These are phyloP conservation scores for Blastobotrys attinorum DNA, from an alignment of 805 yeast species.

Conservation along the genomic window DNA sequence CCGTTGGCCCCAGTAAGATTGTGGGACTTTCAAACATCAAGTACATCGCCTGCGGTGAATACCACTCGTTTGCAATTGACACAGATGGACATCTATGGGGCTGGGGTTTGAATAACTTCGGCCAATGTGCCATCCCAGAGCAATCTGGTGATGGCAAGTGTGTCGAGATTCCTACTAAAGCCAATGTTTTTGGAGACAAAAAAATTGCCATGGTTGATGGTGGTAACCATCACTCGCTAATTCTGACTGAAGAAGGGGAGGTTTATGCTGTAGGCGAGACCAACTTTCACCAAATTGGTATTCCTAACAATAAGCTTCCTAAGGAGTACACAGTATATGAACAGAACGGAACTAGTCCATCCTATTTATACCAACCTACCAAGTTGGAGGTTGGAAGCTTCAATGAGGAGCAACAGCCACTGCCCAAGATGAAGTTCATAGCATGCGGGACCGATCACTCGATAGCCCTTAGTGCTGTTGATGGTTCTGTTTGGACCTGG, in stretches of 20 bases:
- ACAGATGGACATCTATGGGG: constrained; percentile 60
- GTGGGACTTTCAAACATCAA: constrained; percentile 71
- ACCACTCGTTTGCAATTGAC: constrained; percentile 89
- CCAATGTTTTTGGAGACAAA: constrained; percentile 54
- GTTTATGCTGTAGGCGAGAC: constrained; percentile 83
- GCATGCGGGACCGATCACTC: constrained; percentile 92
- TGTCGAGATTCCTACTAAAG: constrained; percentile 67
- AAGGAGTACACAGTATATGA: constrained; percentile 62
- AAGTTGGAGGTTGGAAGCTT: constrained; percentile 27
- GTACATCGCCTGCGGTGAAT: constrained; percentile 87
- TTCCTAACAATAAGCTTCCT: constrained; percentile 59
- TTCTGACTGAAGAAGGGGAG: constrained; percentile 63
- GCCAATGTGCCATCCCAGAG: constrained; percentile 84
- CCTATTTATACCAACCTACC: constrained; percentile 78
- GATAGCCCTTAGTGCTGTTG: constrained; percentile 63
- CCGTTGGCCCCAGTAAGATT: constrained; percentile 63
- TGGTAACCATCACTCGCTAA: constrained; percentile 91
- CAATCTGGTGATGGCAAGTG: constrained; percentile 62
- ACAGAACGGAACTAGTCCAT: constrained; percentile 67
- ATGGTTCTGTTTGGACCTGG: constrained; percentile 90
- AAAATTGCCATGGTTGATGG: constrained; percentile 62
- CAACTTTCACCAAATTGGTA: constrained; percentile 91
- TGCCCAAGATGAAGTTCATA: constrained; percentile 43
- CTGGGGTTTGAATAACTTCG: constrained; percentile 97
- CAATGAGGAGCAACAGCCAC: constrained; percentile 18